Conservation (phyloP, 129 eudicot species). For the Artemisia tridentata region DNA sequence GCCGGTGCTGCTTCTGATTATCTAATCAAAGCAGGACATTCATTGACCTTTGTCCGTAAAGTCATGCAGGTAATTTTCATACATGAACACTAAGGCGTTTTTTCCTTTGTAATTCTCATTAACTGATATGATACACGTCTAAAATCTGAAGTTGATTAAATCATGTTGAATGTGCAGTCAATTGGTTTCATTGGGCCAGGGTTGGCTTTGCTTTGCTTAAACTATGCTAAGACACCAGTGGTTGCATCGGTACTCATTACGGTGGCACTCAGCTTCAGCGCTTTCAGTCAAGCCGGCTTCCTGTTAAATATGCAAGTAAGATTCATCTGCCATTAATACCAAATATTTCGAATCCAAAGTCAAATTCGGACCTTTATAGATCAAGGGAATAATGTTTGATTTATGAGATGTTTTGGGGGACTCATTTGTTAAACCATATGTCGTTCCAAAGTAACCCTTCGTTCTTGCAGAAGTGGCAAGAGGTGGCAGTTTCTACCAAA, state of each 20-base stretch:
- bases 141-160: background rate
- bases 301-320: conserved; percentile 95
- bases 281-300: conserved; percentile 98
- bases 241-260: conserved; percentile 73
- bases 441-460: background rate
- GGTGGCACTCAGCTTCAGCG: conserved; percentile 80
- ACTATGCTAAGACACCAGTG: conserved; percentile 75
- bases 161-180: conserved; percentile 47
- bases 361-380: background rate
- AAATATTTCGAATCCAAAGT: background rate
- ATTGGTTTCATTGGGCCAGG: conserved; percentile 98
- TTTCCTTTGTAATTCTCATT: background rate
- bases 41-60: conserved; percentile 73
- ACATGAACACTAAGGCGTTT: background rate
- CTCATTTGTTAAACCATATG: background rate
- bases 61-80: conserved; percentile 75
- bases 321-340: background rate
- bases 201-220: conserved; percentile 74
- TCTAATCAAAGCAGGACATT: conserved; percentile 65
- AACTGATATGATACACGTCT: background rate
- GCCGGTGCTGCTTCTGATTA: conserved; percentile 93
- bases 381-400: background rate
- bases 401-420: background rate
- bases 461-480: background rate
- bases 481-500: too few relatives aligned